Conservation (phyloP, 371 early-diverging fungal genomes). For the Mucor mucedo region DNA sequence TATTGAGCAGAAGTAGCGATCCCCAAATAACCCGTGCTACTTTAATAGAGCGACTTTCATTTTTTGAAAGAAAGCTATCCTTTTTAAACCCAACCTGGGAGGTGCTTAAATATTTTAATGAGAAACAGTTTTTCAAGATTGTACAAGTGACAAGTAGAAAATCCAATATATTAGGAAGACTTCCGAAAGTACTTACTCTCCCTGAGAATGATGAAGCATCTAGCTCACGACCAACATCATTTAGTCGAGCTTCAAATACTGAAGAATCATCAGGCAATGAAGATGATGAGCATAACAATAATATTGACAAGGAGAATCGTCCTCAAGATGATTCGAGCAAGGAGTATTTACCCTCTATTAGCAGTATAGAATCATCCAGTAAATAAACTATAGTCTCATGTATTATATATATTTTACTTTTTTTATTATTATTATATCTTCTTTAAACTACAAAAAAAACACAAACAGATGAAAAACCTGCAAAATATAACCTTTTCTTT, state of each 20-base stretch:
- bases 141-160: slow-evolving; percentile 29
- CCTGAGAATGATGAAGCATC: background rate
- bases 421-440: background rate
- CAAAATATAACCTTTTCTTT: background rate
- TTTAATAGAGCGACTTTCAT: slow-evolving; percentile 28
- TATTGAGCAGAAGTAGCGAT: background rate
- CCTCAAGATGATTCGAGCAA: too few relatives aligned
- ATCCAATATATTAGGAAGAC: slow-evolving; percentile 23
- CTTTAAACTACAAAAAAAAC: too few relatives aligned
- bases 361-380: too few relatives aligned
- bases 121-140: slow-evolving; percentile 39
- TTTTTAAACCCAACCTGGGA: slow-evolving; percentile 44
- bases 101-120: slow-evolving; percentile 42
- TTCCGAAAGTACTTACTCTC: slow-evolving; percentile 19
- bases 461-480: background rate
- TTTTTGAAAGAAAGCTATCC: slow-evolving; percentile 33
- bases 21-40: background rate
- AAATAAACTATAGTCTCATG: too few relatives aligned
- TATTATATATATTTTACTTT: too few relatives aligned
- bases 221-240: too few relatives aligned
- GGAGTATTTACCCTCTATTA: too few relatives aligned
- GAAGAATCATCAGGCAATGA: too few relatives aligned
- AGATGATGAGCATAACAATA: background rate
- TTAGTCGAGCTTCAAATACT: too few relatives aligned
- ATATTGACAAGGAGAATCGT: too few relatives aligned